A percentile compares a stretch with the other conserved stretches of the same genome.
phyloP scores from a whole-genome alignment of 352 stramenopile genomes.

The Phytophthora agathidicida region DNA sequence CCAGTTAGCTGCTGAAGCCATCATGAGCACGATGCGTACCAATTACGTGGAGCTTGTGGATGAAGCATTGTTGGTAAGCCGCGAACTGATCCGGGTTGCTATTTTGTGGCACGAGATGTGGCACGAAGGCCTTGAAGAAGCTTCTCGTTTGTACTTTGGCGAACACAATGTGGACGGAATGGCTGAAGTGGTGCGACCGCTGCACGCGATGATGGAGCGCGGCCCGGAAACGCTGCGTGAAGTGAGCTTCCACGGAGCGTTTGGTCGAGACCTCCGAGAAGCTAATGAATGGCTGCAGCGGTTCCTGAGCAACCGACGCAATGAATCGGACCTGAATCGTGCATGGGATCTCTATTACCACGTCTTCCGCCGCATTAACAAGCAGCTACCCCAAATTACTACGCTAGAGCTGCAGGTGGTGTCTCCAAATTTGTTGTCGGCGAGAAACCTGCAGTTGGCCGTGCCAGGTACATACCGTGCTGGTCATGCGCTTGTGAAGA shows the following conservation, averaged over 20 bases:
- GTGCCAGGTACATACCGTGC: slow-evolving; percentile 93
- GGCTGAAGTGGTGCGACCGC: slow-evolving; percentile 92
- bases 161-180: slow-evolving; percentile 97
- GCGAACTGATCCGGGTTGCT: slow-evolving; percentile 98
- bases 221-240: slow-evolving; percentile 82
- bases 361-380: slow-evolving; percentile 94
- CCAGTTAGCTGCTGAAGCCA: slow-evolving; percentile 92
- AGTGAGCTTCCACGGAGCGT: slow-evolving; percentile 87
- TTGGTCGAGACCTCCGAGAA: slow-evolving; percentile 92
- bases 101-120: slow-evolving; percentile 99
- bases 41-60: slow-evolving; percentile 96
- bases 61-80: slow-evolving; percentile 93
- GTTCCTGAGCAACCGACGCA: slow-evolving; percentile 62
- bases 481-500: slow-evolving; percentile 73
- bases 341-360: slow-evolving; percentile 99
- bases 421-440: slow-evolving; percentile 92
- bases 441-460: slow-evolving; percentile 94
- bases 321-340: slow-evolving; percentile 91
- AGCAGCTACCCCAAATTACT: slow-evolving; percentile 93
- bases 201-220: slow-evolving; percentile 94
- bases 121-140: slow-evolving; percentile 98
- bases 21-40: slow-evolving; percentile 95
- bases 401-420: slow-evolving; percentile 97
- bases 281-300: slow-evolving; percentile 76
- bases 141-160: slow-evolving; percentile 96